Conservation (phyloP, 1,284 basidiomycete genomes). For the Xanthoconium separans region DNA sequence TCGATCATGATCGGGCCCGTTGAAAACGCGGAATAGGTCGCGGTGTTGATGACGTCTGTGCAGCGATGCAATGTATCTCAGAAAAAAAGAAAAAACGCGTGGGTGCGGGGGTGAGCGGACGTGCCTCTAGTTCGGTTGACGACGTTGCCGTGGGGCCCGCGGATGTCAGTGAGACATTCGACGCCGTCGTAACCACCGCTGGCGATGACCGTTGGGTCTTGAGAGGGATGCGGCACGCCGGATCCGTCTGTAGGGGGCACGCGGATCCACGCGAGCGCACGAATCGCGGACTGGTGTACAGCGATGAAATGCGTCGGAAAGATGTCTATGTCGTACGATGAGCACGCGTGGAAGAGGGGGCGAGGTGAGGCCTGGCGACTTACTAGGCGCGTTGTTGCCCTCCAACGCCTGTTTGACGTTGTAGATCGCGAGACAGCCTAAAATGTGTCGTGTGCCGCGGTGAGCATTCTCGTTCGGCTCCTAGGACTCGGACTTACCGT, state of each 20-base stretch:
- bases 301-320: slow-evolving; percentile 71
- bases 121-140: slow-evolving; percentile 76
- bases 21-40: slow-evolving; percentile 63
- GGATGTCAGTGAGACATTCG: slow-evolving; percentile 59
- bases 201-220: slow-evolving; percentile 69
- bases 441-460: background rate
- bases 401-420: slow-evolving; percentile 58
- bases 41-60: slow-evolving; percentile 66
- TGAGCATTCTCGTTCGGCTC: background rate
- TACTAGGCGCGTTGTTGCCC: slow-evolving; percentile 27
- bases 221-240: slow-evolving; percentile 44
- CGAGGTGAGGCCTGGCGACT: background rate
- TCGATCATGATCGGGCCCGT: slow-evolving; percentile 73
- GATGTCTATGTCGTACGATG: slow-evolving; percentile 32
- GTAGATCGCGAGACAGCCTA: slow-evolving; percentile 72
- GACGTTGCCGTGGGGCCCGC: slow-evolving; percentile 59
- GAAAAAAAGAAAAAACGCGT: background rate
- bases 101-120: slow-evolving; percentile 4
- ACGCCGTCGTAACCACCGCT: slow-evolving; percentile 60
- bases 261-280: slow-evolving; percentile 69
- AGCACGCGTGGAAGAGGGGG: background rate
- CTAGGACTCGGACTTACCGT: slow-evolving; percentile 51
- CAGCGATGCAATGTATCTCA: background rate
- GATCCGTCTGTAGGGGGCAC: slow-evolving; percentile 54
- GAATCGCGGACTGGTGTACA: slow-evolving; percentile 78